These are phyloP conservation scores for Neopestalotiopsis sp. DNA, from an alignment of 2,329 filamentous ascomycete genomes.

Conservation along the genomic window DNA sequence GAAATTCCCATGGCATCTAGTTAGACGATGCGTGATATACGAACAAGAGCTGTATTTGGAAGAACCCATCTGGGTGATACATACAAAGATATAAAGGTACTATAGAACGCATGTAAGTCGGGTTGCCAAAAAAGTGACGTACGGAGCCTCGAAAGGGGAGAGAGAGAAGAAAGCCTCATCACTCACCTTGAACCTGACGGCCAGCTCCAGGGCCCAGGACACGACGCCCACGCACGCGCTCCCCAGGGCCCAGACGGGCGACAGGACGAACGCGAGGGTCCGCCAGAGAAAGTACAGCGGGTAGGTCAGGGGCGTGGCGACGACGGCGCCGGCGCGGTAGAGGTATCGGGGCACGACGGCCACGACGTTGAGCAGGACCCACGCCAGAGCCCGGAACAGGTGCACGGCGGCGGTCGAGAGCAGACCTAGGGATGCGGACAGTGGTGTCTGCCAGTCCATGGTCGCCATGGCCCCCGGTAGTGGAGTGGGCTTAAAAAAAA, in stretches of 20 bases:
- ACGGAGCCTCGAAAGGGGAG: too few relatives aligned
- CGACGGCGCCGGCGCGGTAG: conserved; percentile 25
- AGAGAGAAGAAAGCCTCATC: not conserved
- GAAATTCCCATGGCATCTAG: not conserved
- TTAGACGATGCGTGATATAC: not conserved
- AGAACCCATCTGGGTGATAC: conserved; percentile 11
- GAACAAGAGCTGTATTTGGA: not conserved
- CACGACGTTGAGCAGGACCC: not conserved
- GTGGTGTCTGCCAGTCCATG: conserved; percentile 13
- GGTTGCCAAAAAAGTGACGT: not conserved
- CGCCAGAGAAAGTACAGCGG: conserved; percentile 31
- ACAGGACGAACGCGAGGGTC: conserved; percentile 34
- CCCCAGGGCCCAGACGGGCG: conserved; percentile 32
- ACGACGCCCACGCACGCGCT: conserved; percentile 21
- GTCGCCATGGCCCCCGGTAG: not conserved
- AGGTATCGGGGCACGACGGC: not conserved
- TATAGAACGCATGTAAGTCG: conserved; percentile 19
- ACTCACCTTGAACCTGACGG: conserved; percentile 35
- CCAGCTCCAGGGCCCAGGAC: conserved; percentile 27
- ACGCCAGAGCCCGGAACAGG: not conserved
- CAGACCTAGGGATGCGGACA: not conserved
- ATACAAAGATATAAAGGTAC: conserved; percentile 41
- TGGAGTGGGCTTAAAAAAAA: not conserved
- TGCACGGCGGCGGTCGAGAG: not conserved
- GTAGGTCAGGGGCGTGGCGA: conserved; percentile 36